These are phyloP conservation scores for Syzygium syzygioides DNA, from an alignment of 441 rosid genomes.

Conservation along the genomic window DNA sequence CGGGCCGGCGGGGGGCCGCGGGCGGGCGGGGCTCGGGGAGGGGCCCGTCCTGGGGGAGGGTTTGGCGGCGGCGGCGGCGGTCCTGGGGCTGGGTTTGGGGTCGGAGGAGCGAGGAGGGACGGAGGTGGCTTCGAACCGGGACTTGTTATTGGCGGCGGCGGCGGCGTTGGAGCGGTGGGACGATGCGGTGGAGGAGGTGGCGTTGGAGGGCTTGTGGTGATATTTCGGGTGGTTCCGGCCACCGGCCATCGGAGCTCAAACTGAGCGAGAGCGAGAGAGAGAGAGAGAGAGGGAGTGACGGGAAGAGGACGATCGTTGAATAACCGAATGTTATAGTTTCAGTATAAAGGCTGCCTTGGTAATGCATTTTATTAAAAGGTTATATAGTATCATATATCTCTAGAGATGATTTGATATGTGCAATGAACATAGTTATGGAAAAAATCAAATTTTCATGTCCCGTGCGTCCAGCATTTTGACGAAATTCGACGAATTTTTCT, in stretches of 20 bases:
- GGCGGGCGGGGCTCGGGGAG: constrained; percentile 26
- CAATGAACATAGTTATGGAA: background rate
- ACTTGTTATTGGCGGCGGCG: background rate
- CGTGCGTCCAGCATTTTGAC: background rate
- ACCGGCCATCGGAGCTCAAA: background rate
- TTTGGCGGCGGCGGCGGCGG: constrained; percentile 26
- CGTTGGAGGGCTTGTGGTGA: background rate
- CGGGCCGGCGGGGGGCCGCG: background rate
- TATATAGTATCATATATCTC: too few species aligned
- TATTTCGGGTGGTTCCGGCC: background rate
- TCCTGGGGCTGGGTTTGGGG: constrained; percentile 19
- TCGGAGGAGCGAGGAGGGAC: background rate
- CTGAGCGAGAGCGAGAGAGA: background rate
- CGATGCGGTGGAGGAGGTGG: background rate
- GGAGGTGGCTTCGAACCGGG: background rate
- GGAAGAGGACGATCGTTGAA: background rate
- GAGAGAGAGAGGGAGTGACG: background rate
- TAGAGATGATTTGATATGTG: background rate
- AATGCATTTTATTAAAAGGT: background rate
- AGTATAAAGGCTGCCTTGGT: background rate
- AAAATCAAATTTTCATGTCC: background rate
- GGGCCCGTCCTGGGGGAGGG: constrained; percentile 29
- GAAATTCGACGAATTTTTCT: background rate
- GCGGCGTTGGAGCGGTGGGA: background rate
- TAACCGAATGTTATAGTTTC: background rate